A percentile compares a stretch with the other conserved stretches of the same genome.
Evolutionary conservation across 2,329 filamentous ascomycete genomes (phyloP).

Genomic region (Atkinsonella hypoxylon): DNA sequence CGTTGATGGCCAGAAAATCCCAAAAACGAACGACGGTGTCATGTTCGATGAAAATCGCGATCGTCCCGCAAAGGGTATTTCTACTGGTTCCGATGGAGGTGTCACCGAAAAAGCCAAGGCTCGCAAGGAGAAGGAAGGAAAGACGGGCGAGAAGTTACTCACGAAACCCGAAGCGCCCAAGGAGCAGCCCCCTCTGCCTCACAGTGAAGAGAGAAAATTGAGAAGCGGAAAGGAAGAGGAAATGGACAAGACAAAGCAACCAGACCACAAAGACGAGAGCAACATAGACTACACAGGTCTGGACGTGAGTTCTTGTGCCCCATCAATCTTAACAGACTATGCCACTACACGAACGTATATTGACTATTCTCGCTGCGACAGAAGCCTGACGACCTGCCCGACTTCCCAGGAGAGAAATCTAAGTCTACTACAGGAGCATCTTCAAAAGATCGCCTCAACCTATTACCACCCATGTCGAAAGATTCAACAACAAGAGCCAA

Average conservation of each 20-base stretch:
- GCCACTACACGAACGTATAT: background rate
- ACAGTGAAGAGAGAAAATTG: slow-evolving; percentile 66
- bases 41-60: slow-evolving; percentile 80
- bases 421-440: slow-evolving; percentile 52
- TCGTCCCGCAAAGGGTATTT: slow-evolving; percentile 64
- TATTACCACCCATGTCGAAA: slow-evolving; percentile 3
- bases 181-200: slow-evolving; percentile 69
- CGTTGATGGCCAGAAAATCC: slow-evolving; percentile 49
- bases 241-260: slow-evolving; percentile 29
- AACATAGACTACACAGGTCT: slow-evolving; percentile 24
- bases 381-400: slow-evolving; percentile 75
- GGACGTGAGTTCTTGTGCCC: slow-evolving; percentile 15
- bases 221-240: slow-evolving; percentile 28
- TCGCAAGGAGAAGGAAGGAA: slow-evolving; percentile 53
- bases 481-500: slow-evolving; percentile 13
- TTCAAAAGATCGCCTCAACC: slow-evolving; percentile 2
- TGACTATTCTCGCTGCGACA: slow-evolving; percentile 20
- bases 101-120: slow-evolving; percentile 80
- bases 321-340: background rate
- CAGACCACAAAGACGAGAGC: slow-evolving; percentile 29
- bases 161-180: slow-evolving; percentile 78
- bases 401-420: slow-evolving; percentile 63
- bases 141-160: slow-evolving; percentile 51
- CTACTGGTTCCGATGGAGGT: slow-evolving; percentile 78
- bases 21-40: slow-evolving; percentile 62